Base-by-base conservation (phyloP, 2,329 filamentous ascomycete genomes). In the Pseudogymnoascus sp. region DNA sequence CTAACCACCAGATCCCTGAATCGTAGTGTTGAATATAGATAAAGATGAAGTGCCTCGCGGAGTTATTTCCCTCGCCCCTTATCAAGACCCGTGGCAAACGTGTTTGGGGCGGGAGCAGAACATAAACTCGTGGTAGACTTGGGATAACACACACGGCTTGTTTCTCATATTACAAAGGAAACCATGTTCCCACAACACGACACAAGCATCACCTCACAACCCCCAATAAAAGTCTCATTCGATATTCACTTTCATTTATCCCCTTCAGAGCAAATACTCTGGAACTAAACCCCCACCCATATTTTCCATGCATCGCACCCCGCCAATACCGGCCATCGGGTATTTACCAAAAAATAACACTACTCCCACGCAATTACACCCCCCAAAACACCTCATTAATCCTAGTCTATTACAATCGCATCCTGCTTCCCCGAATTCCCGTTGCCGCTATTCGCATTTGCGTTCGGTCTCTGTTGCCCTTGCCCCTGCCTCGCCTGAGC, bases 361-460 rank as follows among this genome's bases (percentile, higher is more conserved):
- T 56, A 29, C 50, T 21, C 44, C 50, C 50, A 29, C 4, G 50
- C 29, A 56, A 56, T 56, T 56, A 35, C 50, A 35, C 29, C 50
- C 29, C 50, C n/a, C 10, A 53, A 9, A 56, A 56, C 50, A 56
- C 50, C 50, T 56, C 50, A 56, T 56, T 56, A 56, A 19, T 42
- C 50, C 50, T 56, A 56, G 17, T 56, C 50, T 56, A 56, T 56
- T 56, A 56, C 50, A 56, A 56, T 56, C 29, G 50, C 50, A 56
- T 56, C 50, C 29, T 56, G 50, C 10, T 56, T 56, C 17, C 50
- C 50, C 17, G 50, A 56, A 56, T 56, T 56, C 50, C 29, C 29
- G 1, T 35, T 35, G 29, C 50, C 50, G 6, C 29, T 3, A 11
- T 56, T 33, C 10, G 50, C 9, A 17, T 56, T 56, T 5, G 46